phyloP scores from a whole-genome alignment of 2,329 filamentous ascomycete genomes.

The Monosporascus ibericus region DNA sequence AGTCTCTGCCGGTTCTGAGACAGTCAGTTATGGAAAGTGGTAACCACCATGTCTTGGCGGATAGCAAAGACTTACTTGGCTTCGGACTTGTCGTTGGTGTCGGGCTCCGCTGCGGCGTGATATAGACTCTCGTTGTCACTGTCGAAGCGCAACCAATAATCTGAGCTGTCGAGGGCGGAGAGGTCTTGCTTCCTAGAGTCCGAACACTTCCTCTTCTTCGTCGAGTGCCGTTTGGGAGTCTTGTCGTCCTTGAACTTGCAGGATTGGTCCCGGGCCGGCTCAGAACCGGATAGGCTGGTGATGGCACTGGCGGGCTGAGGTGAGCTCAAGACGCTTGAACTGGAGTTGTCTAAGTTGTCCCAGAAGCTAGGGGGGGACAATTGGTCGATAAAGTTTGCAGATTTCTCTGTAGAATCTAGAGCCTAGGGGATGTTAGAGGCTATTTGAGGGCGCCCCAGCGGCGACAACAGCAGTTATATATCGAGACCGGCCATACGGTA shows the following conservation, averaged over 20 bases:
- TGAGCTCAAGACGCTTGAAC: constrained; percentile 23
- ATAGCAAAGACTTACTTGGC: constrained; percentile 19
- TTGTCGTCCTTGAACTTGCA: constrained; percentile 20
- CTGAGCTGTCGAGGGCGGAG: constrained; percentile 27
- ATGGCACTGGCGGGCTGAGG: constrained; percentile 20
- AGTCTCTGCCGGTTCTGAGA: neutral
- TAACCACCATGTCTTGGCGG: neutral
- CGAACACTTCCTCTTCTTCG: constrained; percentile 25
- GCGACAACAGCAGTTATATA: constrained; percentile 2
- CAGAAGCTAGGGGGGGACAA: constrained; percentile 27
- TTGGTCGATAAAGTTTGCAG: constrained; percentile 24
- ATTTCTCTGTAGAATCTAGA: constrained; percentile 25
- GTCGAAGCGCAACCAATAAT: constrained; percentile 31
- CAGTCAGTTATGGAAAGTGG: neutral
- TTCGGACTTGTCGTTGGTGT: constrained; percentile 9
- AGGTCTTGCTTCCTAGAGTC: constrained; percentile 23
- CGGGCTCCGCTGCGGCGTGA: constrained; percentile 13
- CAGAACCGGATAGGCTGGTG: constrained; percentile 22
- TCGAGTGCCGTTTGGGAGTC: constrained; percentile 17
- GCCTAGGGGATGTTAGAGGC: constrained; percentile 17
- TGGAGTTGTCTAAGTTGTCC: constrained; percentile 26
- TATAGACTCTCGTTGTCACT: constrained; percentile 28
- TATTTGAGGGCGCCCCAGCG: constrained; percentile 6
- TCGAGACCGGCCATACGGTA: constrained; percentile 12
- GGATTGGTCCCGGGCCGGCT: constrained; percentile 18